Conservation (phyloP, 371 early-diverging fungal genomes). For the Mucor lusitanicus region DNA sequence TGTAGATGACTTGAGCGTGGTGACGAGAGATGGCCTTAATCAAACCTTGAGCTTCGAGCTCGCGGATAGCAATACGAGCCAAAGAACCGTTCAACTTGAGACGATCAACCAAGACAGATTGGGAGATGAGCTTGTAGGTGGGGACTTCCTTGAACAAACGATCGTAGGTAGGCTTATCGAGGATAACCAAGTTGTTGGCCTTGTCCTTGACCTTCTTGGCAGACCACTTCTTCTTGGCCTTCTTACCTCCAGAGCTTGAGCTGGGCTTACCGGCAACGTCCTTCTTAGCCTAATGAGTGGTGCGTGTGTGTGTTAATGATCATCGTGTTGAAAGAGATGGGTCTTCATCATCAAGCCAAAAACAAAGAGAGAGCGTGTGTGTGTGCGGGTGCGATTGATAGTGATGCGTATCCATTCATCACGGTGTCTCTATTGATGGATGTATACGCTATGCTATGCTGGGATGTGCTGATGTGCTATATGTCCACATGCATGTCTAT, state of each 20-base stretch:
- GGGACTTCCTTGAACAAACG: slow-evolving; percentile 98
- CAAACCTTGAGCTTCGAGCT: slow-evolving; percentile 88
- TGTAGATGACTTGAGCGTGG: slow-evolving; percentile 96
- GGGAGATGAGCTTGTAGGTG: slow-evolving; percentile 97
- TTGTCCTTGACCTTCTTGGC: slow-evolving; percentile 97
- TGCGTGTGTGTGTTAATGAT: background rate
- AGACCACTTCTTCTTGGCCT: slow-evolving; percentile 97
- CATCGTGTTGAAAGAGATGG: background rate
- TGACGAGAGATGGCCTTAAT: slow-evolving; percentile 91
- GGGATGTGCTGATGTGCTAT: background rate
- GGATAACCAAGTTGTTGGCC: slow-evolving; percentile 94
- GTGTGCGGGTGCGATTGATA: background rate
- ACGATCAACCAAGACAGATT: slow-evolving; percentile 97
- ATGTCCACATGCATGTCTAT: background rate
- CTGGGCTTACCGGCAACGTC: slow-evolving; percentile 72
- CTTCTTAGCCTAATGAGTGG: slow-evolving; percentile 58
- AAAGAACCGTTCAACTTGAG: slow-evolving; percentile 97
- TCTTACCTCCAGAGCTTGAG: slow-evolving; percentile 83
- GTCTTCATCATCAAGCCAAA: background rate
- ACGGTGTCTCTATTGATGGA: background rate
- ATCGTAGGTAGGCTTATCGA: slow-evolving; percentile 90
- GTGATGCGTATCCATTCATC: background rate
- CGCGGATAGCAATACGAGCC: slow-evolving; percentile 93
- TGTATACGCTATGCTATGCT: background rate
- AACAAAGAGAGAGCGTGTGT: background rate